Evolutionary conservation across 306 rosid genomes (phyloP).

Genomic region (Aeschynomene evenia): DNA sequence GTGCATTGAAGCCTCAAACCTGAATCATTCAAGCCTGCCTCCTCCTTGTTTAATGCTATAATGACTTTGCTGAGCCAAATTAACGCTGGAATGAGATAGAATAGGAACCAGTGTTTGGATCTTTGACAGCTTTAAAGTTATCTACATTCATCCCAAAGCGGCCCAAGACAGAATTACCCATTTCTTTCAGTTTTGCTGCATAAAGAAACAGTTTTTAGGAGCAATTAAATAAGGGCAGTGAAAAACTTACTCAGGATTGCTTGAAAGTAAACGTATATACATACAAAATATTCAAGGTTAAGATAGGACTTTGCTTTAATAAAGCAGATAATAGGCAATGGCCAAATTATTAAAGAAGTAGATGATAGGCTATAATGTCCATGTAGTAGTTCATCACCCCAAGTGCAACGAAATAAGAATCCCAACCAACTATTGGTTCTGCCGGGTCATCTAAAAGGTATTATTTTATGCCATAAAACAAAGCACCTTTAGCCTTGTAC

Average conservation of each 20-base stretch:
- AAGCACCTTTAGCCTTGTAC: background rate
- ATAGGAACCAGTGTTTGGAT: slow-evolving; percentile 91
- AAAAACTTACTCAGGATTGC: background rate
- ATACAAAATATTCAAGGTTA: background rate
- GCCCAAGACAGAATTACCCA: slow-evolving; percentile 89
- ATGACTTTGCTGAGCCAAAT: slow-evolving; percentile 12
- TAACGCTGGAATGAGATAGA: slow-evolving; percentile 75
- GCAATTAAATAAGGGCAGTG: background rate
- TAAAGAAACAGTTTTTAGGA: slow-evolving; percentile 5
- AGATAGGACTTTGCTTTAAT: background rate
- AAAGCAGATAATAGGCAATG: background rate
- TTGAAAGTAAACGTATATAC: background rate
- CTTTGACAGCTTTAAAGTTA: slow-evolving; percentile 86
- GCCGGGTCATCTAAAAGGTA: background rate
- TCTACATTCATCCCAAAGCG: slow-evolving; percentile 92
- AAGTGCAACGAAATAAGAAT: slow-evolving; percentile 13
- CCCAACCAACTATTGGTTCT: background rate
- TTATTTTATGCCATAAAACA: background rate
- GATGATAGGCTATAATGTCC: background rate
- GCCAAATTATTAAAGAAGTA: background rate
- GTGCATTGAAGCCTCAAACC: slow-evolving; percentile 17
- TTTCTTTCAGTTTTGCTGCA: slow-evolving; percentile 80
- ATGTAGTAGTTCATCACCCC: background rate
- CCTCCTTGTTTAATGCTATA: slow-evolving; percentile 22
- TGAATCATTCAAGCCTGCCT: background rate